Evolutionary conservation across 768 basidiomycete species (phyloP).

Genomic region (Boletus barrowsii): DNA sequence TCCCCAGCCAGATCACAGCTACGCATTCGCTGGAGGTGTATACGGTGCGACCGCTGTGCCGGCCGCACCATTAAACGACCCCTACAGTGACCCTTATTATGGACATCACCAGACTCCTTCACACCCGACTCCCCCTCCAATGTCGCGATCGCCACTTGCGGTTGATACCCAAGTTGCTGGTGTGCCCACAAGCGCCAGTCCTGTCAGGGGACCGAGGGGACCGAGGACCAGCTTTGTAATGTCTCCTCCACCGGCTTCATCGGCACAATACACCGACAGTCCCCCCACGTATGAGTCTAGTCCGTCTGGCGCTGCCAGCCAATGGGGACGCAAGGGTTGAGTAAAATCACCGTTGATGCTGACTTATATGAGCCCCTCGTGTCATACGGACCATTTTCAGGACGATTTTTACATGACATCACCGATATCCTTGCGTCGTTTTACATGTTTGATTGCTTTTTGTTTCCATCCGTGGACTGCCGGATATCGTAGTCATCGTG

Average conservation of each 20-base stretch:
- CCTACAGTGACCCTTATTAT: slow-evolving; percentile 30
- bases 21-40: slow-evolving; percentile 55
- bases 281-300: slow-evolving; percentile 69
- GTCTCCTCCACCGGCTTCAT: slow-evolving; percentile 19
- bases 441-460: neutral
- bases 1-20: slow-evolving; percentile 44
- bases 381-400: slow-evolving; percentile 18
- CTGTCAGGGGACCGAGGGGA: slow-evolving; percentile 42
- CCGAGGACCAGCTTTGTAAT: slow-evolving; percentile 28
- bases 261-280: slow-evolving; percentile 42
- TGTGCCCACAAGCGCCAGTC: slow-evolving; percentile 32
- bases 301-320: slow-evolving; percentile 44
- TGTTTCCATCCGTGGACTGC: neutral
- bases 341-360: neutral
- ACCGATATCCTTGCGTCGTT: slow-evolving; percentile 26
- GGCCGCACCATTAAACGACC: slow-evolving; percentile 35
- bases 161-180: slow-evolving; percentile 38
- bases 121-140: slow-evolving; percentile 29
- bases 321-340: slow-evolving; percentile 48
- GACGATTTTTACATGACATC: slow-evolving; percentile 11
- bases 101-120: slow-evolving; percentile 18
- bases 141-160: slow-evolving; percentile 35
- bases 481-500: neutral
- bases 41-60: slow-evolving; percentile 50
- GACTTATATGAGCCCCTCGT: neutral